Evolutionary conservation across 345 rosid species (phyloP), one percentile per base, ranked within the genome.

Genomic region (Arabis hirsuta): DNA sequence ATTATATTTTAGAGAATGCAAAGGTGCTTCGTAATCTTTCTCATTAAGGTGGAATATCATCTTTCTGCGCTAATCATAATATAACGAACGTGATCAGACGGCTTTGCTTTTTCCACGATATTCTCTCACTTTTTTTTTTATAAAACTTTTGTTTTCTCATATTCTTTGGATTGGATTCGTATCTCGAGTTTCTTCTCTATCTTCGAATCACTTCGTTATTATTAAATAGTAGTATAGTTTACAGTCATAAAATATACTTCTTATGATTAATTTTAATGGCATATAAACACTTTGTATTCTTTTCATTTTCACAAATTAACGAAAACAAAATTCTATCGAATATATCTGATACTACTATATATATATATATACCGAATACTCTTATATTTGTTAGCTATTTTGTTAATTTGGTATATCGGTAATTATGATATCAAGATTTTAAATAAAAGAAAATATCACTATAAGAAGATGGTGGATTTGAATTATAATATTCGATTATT

Each of bases 1-100:
- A 29, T 19, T 6, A 54, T 24, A 14, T 11, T 60, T 13, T 3
- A 55, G 60, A 56, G 52, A 38, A 9, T 62, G 55, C 19, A 12
- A 69, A 76, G 75, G 71, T 76, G 70, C 69, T 69, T 69, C 14
- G 66, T 39, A 64, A 62, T 76, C 71, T 76, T 75, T 51, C 32
- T 55, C 27, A 66, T 39, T 29, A 48, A 12, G 10, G 76, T 76
- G 72, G 76, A 76, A 65, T 63, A 64, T 76, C 53, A 71, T 64
- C 80, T 76, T 76, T 76, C 80, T 76, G 80, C 80, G 76, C 67
- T 71, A 55, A 70, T 76, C 80, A 76, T 76, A 76, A 71, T 76
- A 62, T 56, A 70, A 55, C 42, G 67, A 70, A 76, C 76, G 75
- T 63, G 80, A 71, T 36, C 72, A 4, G 67, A 76, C 76, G 76